Base-by-base conservation (phyloP, 805 yeast species). In the Spencermartinsiella europaea region DNA sequence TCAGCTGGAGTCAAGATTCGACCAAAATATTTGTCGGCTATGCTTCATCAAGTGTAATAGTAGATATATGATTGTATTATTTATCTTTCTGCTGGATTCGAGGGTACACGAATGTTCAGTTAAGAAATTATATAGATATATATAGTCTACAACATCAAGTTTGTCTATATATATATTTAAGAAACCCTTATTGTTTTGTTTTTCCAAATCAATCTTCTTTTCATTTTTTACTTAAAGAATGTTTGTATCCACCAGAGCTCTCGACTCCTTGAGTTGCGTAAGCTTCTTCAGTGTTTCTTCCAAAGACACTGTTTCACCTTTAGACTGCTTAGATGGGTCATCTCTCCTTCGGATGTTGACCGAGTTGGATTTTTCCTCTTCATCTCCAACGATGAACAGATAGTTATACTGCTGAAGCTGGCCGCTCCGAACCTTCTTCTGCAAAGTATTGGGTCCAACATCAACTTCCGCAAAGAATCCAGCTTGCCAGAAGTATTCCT, bases 301-400 rank as follows among this genome's bases (percentile, higher is more conserved):
- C 52, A 91, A 76, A 40, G 78, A 67, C 46, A 88, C 79, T 60
- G 89, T 84, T 45, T 83, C 96, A 38, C 69, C 65, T 84, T 91
- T 93, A 68, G 86, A 86, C 75, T 93, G 98, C 71, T 86, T 81
- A 65, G 84, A 91, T 40, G 55, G 60, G 62, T 89, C 87, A 68
- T 93, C 98, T 75, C 99, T 85, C 75, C 89, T 88, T 79, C 99
- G 88, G 57, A 93, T 85, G 67, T 93, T 93, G 58, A 93, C 99
- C 56, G 90, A 75, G 53, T 77, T 69, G 57, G 81, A 78, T 53
- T 72, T 71, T 74, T 84, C 78, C 73, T 93, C 99, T 63, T 87
- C 89, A 66, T 86, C 96, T 69, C 99, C 99, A 55, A 93, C 99
- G 66, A 89, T 85, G 69, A 91, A 89, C 63, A 91, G 85, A 72